Base-by-base conservation (phyloP, 179 eudicot species). In the Dionaea muscipula region DNA sequence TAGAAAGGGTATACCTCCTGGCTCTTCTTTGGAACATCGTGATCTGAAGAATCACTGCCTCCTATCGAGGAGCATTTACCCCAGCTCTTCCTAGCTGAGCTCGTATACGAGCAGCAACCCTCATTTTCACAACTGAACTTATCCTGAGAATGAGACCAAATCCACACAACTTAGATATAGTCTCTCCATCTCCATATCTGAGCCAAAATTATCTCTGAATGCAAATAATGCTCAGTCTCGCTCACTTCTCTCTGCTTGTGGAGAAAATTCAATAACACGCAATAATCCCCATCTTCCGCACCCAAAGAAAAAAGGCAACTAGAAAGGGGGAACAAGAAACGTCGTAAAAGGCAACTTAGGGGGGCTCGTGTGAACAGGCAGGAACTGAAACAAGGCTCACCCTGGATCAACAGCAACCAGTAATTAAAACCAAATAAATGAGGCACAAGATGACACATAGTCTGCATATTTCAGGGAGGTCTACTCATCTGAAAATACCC, bases 31-130 rank as follows among this genome's bases (percentile, higher is more conserved):
- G 69, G 62, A 54, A 51, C 49, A 7, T 57, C 23, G 25, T 56
- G 51, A 45, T 83, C 75, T 26, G 67, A 60, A 16, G 73, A 65
- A 46, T 80, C 93, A 65, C 65, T 71, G 57, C 83, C 84, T 26
- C 81, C 94, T 67, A 84, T 62, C 33, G 90, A 84, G 38, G 96
- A 87, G 73, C 94, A 87, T 65, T 82, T 78, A 63, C 89, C 94
- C 86, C 84, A 84, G 66, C 94, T 87, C 78, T 75, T 83, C 67
- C 86, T 76, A 63, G 75, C 68, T 45, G 96, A 87, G 66, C 96
- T 87, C 55, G 96, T 73, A 69, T 64, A 75, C 0, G 94, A 87
- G 68, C 77, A 80, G 55, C 78, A 84, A 48, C 74, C 94, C 52
- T 84, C 86, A 64, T 64, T 65, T 26, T 71, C 66, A 44, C 60